Evolutionary conservation across 2,329 filamentous ascomycete species (phyloP).

Genomic region (Thelonectria discophora): DNA sequence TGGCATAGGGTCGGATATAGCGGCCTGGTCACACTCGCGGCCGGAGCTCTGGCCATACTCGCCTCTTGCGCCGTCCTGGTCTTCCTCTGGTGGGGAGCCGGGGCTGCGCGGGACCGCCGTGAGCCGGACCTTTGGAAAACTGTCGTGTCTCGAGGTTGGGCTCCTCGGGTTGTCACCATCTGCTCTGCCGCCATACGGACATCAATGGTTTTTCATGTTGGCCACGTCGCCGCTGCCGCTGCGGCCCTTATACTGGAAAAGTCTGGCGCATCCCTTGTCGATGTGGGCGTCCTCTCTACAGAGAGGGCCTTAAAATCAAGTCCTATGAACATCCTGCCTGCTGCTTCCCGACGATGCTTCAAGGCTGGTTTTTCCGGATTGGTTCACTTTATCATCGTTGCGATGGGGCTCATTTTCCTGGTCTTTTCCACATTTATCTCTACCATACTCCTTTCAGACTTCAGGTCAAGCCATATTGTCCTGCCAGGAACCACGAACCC

Average conservation of each 20-base stretch:
- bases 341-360: background rate
- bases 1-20: conserved; percentile 19
- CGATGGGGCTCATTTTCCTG: background rate
- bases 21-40: background rate
- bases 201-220: conserved; percentile 8
- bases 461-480: background rate
- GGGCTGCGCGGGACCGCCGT: background rate
- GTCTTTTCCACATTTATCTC: conserved; percentile 20
- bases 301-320: conserved; percentile 1
- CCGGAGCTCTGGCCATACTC: conserved; percentile 13
- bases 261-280: background rate
- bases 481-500: background rate
- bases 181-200: conserved; percentile 20
- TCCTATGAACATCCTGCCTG: conserved; percentile 14
- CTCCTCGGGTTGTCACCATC: conserved; percentile 11
- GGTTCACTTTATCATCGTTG: background rate
- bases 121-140: conserved; percentile 12
- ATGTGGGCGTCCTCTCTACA: conserved; percentile 8
- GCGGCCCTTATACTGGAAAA: conserved; percentile 23
- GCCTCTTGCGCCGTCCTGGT: conserved; percentile 13
- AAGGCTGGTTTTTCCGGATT: background rate
- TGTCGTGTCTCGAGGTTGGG: conserved; percentile 6
- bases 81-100: conserved; percentile 24
- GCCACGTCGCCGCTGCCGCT: conserved; percentile 15
- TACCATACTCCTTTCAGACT: conserved; percentile 24